These are phyloP conservation scores for Xylariaceae sp. DNA, from an alignment of 2,329 filamentous ascomycete species.

Conservation along the genomic window DNA sequence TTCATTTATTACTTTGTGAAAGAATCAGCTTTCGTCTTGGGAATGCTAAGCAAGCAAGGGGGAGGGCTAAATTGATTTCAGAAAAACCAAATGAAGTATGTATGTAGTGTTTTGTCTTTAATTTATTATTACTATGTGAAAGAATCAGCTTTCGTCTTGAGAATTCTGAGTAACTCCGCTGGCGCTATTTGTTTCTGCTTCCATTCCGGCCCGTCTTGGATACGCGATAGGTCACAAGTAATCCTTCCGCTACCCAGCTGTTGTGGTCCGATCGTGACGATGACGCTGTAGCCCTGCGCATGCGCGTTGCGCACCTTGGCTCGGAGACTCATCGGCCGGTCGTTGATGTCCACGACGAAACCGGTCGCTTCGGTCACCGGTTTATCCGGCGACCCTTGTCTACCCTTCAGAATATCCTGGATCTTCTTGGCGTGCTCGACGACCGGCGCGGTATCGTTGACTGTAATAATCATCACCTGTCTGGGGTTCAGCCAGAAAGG, in stretches of 20 bases:
- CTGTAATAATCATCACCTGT: slow-evolving; percentile 68
- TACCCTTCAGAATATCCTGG: slow-evolving; percentile 48
- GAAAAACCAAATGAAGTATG: too few relatives aligned
- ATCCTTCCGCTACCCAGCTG: slow-evolving; percentile 58
- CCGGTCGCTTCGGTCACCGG: slow-evolving; percentile 52
- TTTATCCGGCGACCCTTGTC: slow-evolving; percentile 30
- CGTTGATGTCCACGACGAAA: slow-evolving; percentile 66
- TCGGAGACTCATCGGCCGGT: slow-evolving; percentile 55
- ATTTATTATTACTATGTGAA: slow-evolving; percentile 34
- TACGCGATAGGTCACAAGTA: slow-evolving; percentile 40
- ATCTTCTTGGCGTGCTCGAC: slow-evolving; percentile 44
- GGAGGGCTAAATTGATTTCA: too few relatives aligned
- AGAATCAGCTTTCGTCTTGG: slow-evolving; percentile 42
- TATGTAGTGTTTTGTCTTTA: too few relatives aligned
- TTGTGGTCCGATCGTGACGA: slow-evolving; percentile 65
- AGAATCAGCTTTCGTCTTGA: slow-evolving; percentile 42
- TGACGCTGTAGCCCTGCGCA: slow-evolving; percentile 64
- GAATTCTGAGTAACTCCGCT: slow-evolving; percentile 39
- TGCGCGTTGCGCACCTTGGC: slow-evolving; percentile 71
- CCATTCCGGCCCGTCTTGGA: slow-evolving; percentile 25
- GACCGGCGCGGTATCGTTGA: slow-evolving; percentile 57
- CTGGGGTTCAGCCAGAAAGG: slow-evolving; percentile 85
- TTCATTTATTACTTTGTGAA: slow-evolving; percentile 33
- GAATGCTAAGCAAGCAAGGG: slow-evolving; percentile 36
- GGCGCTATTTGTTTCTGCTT: slow-evolving; percentile 41